phyloP scores from a whole-genome alignment of 768 basidiomycete genomes.

The Tulasnella sp. region DNA sequence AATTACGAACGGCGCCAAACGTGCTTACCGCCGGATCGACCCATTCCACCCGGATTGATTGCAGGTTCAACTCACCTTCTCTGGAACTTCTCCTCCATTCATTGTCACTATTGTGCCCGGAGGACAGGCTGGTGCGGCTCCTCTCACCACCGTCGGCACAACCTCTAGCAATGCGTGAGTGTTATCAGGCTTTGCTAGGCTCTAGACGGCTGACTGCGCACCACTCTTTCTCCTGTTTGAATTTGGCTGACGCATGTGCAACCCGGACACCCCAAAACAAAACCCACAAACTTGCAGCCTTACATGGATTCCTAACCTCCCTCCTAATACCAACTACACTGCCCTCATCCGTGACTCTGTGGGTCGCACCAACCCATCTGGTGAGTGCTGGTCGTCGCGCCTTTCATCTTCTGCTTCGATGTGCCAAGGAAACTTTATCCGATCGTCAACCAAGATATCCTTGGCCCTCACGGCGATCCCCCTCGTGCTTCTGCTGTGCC shows the following conservation, averaged over 20 bases:
- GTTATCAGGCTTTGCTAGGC: not conserved
- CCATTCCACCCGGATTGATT: too few species aligned
- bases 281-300: not conserved
- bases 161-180: not conserved
- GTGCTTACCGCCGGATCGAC: not conserved
- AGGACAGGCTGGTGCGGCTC: not conserved
- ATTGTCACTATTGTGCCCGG: not conserved
- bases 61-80: slow-evolving; percentile 16
- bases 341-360: not conserved
- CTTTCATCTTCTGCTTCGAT: too few species aligned
- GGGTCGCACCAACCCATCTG: not conserved
- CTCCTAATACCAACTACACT: not conserved
- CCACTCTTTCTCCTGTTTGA: too few species aligned
- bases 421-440: too few species aligned
- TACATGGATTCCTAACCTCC: not conserved
- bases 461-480: not conserved
- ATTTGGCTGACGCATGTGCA: too few species aligned
- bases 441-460: too few species aligned
- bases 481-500: not conserved
- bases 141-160: not conserved
- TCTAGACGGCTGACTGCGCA: not conserved
- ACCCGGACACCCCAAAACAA: too few species aligned
- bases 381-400: not conserved
- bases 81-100: slow-evolving; percentile 15
- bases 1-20: not conserved